These are phyloP conservation scores for Plasmopara muralis DNA, from an alignment of 352 stramenopile genomes.

Conservation along the genomic window DNA sequence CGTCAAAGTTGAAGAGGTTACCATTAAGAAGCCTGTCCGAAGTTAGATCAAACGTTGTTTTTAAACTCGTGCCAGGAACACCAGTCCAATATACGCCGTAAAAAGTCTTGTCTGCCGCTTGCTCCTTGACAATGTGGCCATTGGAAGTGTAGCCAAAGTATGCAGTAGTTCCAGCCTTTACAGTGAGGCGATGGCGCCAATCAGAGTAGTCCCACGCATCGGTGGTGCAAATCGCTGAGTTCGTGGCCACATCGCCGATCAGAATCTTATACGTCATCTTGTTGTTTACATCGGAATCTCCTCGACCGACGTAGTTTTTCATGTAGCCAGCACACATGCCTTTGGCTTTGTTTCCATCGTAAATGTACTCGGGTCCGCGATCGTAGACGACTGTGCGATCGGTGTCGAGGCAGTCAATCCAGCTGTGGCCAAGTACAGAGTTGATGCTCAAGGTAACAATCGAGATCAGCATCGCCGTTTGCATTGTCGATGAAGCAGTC, in stretches of 20 bases:
- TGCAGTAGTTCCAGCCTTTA: slow-evolving; percentile 36
- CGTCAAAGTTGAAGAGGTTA: slow-evolving; percentile 62
- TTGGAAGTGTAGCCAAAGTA: slow-evolving; percentile 64
- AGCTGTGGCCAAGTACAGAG: slow-evolving; percentile 31
- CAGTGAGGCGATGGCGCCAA: slow-evolving; percentile 36
- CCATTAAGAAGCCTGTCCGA: slow-evolving; percentile 51
- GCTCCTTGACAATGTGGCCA: slow-evolving; percentile 56
- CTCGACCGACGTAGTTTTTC: slow-evolving; percentile 55
- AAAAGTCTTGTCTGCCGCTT: slow-evolving; percentile 32
- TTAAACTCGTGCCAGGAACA: slow-evolving; percentile 27
- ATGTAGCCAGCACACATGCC: slow-evolving; percentile 55
- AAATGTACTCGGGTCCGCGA: slow-evolving; percentile 48
- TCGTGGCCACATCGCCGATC: slow-evolving; percentile 39
- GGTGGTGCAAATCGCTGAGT: slow-evolving; percentile 25
- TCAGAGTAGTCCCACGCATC: slow-evolving; percentile 28
- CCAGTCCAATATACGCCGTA: slow-evolving; percentile 65
- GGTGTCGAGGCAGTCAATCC: slow-evolving; percentile 71
- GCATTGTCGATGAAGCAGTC: slow-evolving; percentile 7
- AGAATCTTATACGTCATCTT: slow-evolving; percentile 51
- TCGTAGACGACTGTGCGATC: slow-evolving; percentile 52
- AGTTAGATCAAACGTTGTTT: slow-evolving; percentile 43
- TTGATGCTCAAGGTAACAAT: too few species aligned
- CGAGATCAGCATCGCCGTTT: too few species aligned
- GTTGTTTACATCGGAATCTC: slow-evolving; percentile 33
- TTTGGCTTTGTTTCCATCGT: slow-evolving; percentile 30